These are phyloP conservation scores for Candida peoriensis DNA, from an alignment of 805 yeast species.

Conservation along the genomic window DNA sequence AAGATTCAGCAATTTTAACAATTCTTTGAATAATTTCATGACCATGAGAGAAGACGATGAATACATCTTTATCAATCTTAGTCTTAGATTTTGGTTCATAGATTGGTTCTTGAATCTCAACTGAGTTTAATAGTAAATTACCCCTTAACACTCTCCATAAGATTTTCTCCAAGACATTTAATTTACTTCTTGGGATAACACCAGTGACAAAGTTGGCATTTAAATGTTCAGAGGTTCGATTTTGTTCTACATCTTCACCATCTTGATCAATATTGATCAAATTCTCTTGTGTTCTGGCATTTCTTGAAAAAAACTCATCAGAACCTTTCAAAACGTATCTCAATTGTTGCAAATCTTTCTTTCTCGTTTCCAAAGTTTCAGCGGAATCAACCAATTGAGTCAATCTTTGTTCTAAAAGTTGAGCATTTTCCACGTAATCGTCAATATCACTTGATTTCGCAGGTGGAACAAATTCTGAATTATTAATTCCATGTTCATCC, in stretches of 20 bases:
- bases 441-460: conserved; percentile 40
- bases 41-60: conserved; percentile 92
- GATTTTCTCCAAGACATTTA: conserved; percentile 70
- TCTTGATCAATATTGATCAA: conserved; percentile 2
- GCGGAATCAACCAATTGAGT: conserved; percentile 66
- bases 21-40: conserved; percentile 65
- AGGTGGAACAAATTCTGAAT: conserved; percentile 14
- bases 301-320: conserved; percentile 39
- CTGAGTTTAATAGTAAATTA: conserved; percentile 71
- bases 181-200: conserved; percentile 69
- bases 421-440: conserved; percentile 62
- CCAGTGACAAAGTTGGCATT: conserved; percentile 62
- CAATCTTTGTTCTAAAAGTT: conserved; percentile 71
- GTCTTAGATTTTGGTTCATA: conserved; percentile 59
- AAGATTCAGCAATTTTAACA: conserved; percentile 79
- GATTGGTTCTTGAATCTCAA: conserved; percentile 67
- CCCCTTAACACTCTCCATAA: conserved; percentile 95
- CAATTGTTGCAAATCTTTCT: conserved; percentile 58
- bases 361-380: conserved; percentile 55
- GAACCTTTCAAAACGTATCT: conserved; percentile 48
- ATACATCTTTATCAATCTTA: conserved; percentile 67
- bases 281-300: conserved; percentile 2
- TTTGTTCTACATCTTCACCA: conserved; percentile 19
- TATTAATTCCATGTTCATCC: conserved; percentile 1
- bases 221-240: conserved; percentile 25